Conservation (phyloP, 768 basidiomycete species). For the Pulveroboletus sp. region DNA sequence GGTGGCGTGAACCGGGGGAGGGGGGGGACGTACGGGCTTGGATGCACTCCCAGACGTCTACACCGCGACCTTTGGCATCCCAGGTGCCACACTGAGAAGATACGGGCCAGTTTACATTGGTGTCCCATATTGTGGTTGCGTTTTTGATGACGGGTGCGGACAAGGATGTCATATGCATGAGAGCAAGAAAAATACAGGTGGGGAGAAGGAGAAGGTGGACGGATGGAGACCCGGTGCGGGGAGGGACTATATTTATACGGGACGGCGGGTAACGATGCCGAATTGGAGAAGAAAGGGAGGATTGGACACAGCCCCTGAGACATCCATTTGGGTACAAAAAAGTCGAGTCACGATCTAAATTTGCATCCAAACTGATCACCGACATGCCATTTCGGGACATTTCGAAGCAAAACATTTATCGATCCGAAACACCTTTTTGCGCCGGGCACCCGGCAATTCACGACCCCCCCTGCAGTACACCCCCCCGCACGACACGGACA, state of each 20-base stretch:
- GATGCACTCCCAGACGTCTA: constrained; percentile 75
- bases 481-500: neutral
- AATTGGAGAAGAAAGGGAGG: constrained; percentile 27
- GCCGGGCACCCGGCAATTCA: constrained; percentile 18
- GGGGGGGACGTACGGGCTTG: constrained; percentile 46
- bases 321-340: constrained; percentile 16
- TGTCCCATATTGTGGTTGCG: constrained; percentile 68
- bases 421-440: constrained; percentile 16
- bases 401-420: constrained; percentile 9
- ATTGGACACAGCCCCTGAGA: constrained; percentile 25
- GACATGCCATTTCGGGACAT: neutral
- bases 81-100: constrained; percentile 69
- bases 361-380: constrained; percentile 9
- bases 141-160: constrained; percentile 45
- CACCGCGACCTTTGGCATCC: constrained; percentile 61
- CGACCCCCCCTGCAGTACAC: neutral
- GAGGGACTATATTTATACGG: constrained; percentile 26
- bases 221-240: constrained; percentile 6
- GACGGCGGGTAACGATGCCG: constrained; percentile 21
- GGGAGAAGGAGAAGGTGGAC: neutral
- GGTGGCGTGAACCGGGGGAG: neutral
- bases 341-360: constrained; percentile 5
- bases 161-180: constrained; percentile 23
- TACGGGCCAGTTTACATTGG: constrained; percentile 58
- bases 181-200: neutral